Conservation (phyloP, 805 yeast species). For the Ascoidea asiatica region DNA sequence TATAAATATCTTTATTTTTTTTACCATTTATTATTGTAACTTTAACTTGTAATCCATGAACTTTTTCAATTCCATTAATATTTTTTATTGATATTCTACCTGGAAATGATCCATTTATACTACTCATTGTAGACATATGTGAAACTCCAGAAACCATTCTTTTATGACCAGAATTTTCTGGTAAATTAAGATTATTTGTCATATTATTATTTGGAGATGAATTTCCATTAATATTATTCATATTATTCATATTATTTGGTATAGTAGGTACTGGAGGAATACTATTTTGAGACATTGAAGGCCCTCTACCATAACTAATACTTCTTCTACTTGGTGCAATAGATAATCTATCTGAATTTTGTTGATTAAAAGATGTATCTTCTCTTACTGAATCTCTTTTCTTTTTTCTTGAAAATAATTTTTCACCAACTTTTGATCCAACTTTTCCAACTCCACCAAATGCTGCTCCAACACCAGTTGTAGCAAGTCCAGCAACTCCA, state of each 20-base stretch:
- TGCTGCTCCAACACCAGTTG: conserved; percentile 32
- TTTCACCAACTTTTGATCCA: conserved; percentile 22
- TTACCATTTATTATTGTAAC: conserved; percentile 30
- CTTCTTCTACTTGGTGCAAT: neutral
- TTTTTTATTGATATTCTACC: conserved; percentile 9
- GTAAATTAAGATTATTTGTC: neutral
- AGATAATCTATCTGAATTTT: neutral
- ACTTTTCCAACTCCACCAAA: conserved; percentile 36
- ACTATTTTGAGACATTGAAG: neutral
- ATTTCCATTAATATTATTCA: neutral
- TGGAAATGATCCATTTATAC: neutral
- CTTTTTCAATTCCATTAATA: conserved; percentile 10
- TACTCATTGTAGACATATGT: neutral
- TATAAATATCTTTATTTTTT: conserved; percentile 42
- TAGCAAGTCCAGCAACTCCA: conserved; percentile 27
- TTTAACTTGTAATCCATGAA: conserved; percentile 33
- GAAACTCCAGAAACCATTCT: conserved; percentile 13
- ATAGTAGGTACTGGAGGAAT: neutral
- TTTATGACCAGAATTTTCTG: conserved; percentile 8
- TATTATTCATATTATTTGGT: neutral
- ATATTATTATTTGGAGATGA: neutral
- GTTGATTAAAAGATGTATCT: conserved; percentile 9
- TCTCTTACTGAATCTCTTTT: conserved; percentile 11
- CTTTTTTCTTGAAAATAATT: conserved; percentile 18
- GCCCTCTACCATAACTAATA: neutral